Conservation (phyloP, 352 stramenopile species). For the Blastocystis sp. region DNA sequence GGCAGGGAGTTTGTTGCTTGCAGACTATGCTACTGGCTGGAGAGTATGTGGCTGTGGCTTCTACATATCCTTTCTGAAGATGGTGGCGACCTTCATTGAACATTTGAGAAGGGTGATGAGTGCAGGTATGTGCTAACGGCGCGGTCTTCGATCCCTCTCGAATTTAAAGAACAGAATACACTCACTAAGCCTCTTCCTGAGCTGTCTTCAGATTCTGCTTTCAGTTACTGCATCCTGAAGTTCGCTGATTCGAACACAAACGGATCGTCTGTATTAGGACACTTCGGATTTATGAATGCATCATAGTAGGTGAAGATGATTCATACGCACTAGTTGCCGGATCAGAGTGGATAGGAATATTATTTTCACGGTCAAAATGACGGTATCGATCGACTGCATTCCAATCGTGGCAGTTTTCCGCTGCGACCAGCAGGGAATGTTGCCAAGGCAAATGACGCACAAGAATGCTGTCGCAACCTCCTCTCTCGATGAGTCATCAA, state of each 20-base stretch:
- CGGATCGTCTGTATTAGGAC: not conserved
- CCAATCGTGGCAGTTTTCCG: not conserved
- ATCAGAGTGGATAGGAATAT: not conserved
- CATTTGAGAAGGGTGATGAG: not conserved
- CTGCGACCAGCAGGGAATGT: not conserved
- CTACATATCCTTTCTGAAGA: not conserved
- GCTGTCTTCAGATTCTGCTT: not conserved
- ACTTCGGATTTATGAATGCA: not conserved
- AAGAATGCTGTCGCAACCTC: conserved; percentile 2
- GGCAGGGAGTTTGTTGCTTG: not conserved
- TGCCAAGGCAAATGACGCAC: not conserved
- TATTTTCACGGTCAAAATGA: not conserved
- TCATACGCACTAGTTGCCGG: not conserved
- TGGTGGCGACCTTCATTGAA: not conserved
- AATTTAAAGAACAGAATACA: not conserved
- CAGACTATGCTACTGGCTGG: not conserved
- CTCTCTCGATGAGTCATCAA: not conserved
- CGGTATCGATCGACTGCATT: not conserved
- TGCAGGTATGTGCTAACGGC: not conserved
- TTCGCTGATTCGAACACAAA: not conserved
- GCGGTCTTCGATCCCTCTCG: not conserved
- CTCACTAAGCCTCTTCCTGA: not conserved
- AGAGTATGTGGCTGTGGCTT: conserved; percentile 7
- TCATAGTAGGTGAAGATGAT: not conserved
- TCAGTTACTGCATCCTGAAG: not conserved